phyloP scores from a whole-genome alignment of 83 land plant genomes.

The Picea mariana region DNA sequence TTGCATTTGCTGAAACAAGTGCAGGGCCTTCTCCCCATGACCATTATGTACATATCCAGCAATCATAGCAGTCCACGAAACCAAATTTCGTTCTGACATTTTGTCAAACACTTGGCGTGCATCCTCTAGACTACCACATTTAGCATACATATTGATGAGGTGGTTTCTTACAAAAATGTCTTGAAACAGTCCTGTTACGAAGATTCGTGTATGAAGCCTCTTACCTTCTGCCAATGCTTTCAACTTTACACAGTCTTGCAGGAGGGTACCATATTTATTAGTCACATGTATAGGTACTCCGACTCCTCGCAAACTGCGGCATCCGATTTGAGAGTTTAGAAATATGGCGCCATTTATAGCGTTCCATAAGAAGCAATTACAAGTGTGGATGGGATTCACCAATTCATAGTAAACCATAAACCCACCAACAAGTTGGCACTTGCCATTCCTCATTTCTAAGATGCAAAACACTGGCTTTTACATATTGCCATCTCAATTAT shows the following conservation, averaged over 20 bases:
- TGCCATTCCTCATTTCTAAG: too few relatives aligned
- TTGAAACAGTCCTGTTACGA: background rate
- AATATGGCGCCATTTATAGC: too few relatives aligned
- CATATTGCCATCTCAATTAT: too few relatives aligned
- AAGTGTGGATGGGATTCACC: too few relatives aligned
- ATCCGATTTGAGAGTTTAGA: too few relatives aligned
- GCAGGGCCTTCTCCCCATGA: constrained; percentile 26
- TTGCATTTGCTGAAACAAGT: constrained; percentile 28
- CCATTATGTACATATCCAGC: constrained; percentile 40
- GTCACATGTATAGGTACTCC: too few relatives aligned
- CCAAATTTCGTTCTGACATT: constrained; percentile 41
- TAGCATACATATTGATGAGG: constrained; percentile 48
- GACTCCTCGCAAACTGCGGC: too few relatives aligned
- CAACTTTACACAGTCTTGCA: constrained; percentile 10
- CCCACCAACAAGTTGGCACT: too few relatives aligned
- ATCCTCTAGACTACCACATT: constrained; percentile 45
- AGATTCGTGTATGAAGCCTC: background rate
- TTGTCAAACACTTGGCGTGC: constrained; percentile 43
- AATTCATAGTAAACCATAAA: too few relatives aligned
- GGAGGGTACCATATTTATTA: background rate
- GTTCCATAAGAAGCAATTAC: too few relatives aligned
- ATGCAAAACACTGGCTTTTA: too few relatives aligned
- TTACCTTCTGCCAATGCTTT: constrained; percentile 2
- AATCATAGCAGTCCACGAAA: constrained; percentile 53
- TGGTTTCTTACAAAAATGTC: constrained; percentile 34